Percentiles rank a stretch among this genome's conserved stretches.
phyloP scores from a whole-genome alignment of 768 basidiomycete genomes.

The Serendipita sp. region DNA sequence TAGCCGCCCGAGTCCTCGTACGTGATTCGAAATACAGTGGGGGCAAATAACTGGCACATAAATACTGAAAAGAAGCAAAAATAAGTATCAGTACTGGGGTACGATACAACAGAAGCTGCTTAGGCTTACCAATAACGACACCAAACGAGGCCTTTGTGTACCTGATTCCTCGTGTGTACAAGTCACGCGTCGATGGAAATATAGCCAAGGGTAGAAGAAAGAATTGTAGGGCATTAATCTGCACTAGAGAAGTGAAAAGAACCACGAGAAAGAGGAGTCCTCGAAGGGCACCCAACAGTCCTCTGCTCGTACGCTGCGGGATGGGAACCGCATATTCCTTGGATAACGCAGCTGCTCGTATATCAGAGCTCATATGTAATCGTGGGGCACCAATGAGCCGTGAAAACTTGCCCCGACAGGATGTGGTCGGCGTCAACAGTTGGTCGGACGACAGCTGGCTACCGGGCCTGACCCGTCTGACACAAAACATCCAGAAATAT shows the following conservation, averaged over 20 bases:
- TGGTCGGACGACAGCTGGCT: not conserved
- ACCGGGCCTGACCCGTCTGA: not conserved
- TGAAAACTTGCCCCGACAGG: not conserved
- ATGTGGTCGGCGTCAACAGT: not conserved
- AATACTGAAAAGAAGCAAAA: slow-evolving; percentile 34
- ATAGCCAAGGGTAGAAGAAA: slow-evolving; percentile 41
- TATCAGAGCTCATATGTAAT: not conserved
- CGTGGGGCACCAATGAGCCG: not conserved
- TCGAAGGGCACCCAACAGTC: slow-evolving; percentile 17
- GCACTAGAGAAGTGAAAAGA: slow-evolving; percentile 49
- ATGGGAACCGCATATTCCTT: slow-evolving; percentile 21
- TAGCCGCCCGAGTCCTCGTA: slow-evolving; percentile 31
- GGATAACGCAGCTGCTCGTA: not conserved
- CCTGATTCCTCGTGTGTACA: slow-evolving; percentile 57
- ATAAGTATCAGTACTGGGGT: not conserved
- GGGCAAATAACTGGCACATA: slow-evolving; percentile 71
- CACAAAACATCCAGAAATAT: no score
- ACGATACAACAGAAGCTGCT: not conserved
- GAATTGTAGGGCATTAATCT: slow-evolving; percentile 62
- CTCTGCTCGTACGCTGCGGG: slow-evolving; percentile 17
- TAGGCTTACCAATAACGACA: slow-evolving; percentile 46
- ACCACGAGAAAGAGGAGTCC: slow-evolving; percentile 34
- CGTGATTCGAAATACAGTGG: slow-evolving; percentile 53
- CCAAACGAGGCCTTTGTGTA: slow-evolving; percentile 78
- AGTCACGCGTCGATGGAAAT: slow-evolving; percentile 33